phyloP scores from a whole-genome alignment of 306 rosid species.

The Alnus glutinosa region DNA sequence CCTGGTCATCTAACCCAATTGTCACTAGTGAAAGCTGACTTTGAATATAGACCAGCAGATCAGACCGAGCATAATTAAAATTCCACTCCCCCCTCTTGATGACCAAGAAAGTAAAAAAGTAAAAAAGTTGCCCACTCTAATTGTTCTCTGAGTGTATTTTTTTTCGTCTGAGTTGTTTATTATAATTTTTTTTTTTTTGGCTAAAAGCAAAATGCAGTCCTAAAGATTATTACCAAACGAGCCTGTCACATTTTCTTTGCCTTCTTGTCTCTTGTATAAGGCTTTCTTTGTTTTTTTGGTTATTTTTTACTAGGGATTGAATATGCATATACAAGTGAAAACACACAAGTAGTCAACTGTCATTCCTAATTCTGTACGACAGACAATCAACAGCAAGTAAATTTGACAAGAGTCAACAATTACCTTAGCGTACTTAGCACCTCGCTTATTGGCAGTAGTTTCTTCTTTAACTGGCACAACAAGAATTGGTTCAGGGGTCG shows the following conservation, averaged over 20 bases:
- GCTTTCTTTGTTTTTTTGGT: not conserved
- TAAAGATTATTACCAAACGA: too few relatives aligned
- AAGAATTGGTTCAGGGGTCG: slow-evolving; percentile 63
- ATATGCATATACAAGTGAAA: not conserved
- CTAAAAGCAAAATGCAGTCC: too few relatives aligned
- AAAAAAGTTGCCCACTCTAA: too few relatives aligned
- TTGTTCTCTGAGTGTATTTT: too few relatives aligned
- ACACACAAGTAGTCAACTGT: not conserved
- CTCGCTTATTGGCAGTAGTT: slow-evolving; percentile 51
- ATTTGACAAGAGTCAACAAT: slow-evolving; percentile 25
- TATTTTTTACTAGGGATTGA: not conserved
- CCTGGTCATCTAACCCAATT: too few relatives aligned
- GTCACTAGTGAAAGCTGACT: too few relatives aligned
- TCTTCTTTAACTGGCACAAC: slow-evolving; percentile 40
- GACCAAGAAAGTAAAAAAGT: too few relatives aligned
- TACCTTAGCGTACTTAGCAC: slow-evolving; percentile 78
- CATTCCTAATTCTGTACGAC: slow-evolving; percentile 13
- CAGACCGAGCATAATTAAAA: too few relatives aligned
- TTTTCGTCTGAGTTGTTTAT: too few relatives aligned
- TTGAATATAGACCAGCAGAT: too few relatives aligned
- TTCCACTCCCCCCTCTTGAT: too few relatives aligned
- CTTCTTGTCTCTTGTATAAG: not conserved
- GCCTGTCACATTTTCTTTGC: not conserved
- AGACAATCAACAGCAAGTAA: slow-evolving; percentile 8
- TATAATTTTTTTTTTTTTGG: too few relatives aligned